Evolutionary conservation across 495 filamentous ascomycete species (phyloP).

Genomic region (Aspergillus haitiensis): DNA sequence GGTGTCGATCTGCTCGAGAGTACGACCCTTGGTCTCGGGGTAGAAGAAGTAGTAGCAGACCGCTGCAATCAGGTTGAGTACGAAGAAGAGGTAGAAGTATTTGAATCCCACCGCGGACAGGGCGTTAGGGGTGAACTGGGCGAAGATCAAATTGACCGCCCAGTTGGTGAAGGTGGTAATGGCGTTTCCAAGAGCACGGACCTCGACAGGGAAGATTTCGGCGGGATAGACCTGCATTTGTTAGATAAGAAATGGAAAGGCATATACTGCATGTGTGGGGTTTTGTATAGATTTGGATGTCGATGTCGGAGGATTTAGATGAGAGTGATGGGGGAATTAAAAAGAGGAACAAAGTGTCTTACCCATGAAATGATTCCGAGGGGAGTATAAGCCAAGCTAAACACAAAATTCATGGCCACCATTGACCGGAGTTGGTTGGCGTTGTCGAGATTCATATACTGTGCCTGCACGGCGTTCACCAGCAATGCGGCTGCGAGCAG

Average conservation of each 20-base stretch:
- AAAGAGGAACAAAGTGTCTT: background rate
- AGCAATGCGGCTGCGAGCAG: conserved; percentile 14
- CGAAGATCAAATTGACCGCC: conserved; percentile 52
- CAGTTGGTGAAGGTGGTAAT: conserved; percentile 54
- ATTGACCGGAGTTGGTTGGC: conserved; percentile 18
- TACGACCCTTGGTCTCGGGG: conserved; percentile 52
- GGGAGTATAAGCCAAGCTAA: conserved; percentile 21
- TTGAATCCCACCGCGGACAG: conserved; percentile 46
- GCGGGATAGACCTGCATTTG: conserved; percentile 46
- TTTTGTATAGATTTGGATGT: too few species aligned
- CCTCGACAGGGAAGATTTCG: conserved; percentile 56
- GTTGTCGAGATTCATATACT: conserved; percentile 18
- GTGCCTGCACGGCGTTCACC: conserved; percentile 18
- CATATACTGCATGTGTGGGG: too few species aligned
- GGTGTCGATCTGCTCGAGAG: conserved; percentile 54
- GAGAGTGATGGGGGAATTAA: background rate
- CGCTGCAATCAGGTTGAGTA: conserved; percentile 44
- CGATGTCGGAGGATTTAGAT: background rate
- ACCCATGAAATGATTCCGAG: conserved; percentile 53
- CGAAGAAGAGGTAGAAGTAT: conserved; percentile 53
- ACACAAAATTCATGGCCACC: conserved; percentile 27
- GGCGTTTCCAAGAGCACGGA: conserved; percentile 51
- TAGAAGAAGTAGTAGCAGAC: conserved; percentile 44
- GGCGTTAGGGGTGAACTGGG: conserved; percentile 51
- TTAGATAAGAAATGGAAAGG: too few species aligned